phyloP scores from a whole-genome alignment of 495 filamentous ascomycete species.

The Penicillium parvum region DNA sequence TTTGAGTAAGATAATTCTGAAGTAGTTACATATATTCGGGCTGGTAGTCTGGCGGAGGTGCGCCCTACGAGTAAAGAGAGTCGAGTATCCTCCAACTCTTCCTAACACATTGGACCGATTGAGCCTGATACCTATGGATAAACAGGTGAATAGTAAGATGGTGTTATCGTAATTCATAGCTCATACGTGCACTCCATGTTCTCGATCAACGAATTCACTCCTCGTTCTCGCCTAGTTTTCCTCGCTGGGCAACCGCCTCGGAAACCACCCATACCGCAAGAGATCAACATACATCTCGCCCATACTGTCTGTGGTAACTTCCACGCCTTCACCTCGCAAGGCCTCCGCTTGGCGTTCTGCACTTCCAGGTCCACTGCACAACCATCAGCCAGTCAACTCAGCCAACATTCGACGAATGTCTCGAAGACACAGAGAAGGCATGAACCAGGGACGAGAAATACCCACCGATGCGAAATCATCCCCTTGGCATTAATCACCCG shows the following conservation, averaged over 20 bases:
- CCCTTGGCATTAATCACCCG: slow-evolving; percentile 85
- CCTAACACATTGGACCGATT: too few relatives aligned
- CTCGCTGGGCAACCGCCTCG: slow-evolving; percentile 41
- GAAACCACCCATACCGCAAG: slow-evolving; percentile 72
- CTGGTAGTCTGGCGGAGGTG: too few relatives aligned
- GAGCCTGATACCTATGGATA: too few relatives aligned
- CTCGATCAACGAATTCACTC: background rate
- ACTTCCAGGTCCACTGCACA: slow-evolving; percentile 61
- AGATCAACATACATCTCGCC: slow-evolving; percentile 70
- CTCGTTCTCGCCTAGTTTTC: slow-evolving; percentile 7
- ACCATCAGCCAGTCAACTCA: background rate
- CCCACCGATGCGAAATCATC: slow-evolving; percentile 75
- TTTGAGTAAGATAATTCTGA: too few relatives aligned
- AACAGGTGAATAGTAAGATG: too few relatives aligned
- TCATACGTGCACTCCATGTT: background rate
- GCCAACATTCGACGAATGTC: background rate
- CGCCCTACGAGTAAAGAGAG: too few relatives aligned
- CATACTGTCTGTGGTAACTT: slow-evolving; percentile 57
- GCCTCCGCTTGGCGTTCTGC: slow-evolving; percentile 63
- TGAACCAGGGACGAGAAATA: slow-evolving; percentile 1
- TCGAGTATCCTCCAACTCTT: too few relatives aligned
- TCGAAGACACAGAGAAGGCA: background rate
- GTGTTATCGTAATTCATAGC: background rate
- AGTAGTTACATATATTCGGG: too few relatives aligned
- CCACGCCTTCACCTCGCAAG: slow-evolving; percentile 65